Evolutionary conservation across 1,139 yeast genomes (phyloP), one percentile per base, ranked within the genome.

Genomic region (Taphrina confusa): DNA sequence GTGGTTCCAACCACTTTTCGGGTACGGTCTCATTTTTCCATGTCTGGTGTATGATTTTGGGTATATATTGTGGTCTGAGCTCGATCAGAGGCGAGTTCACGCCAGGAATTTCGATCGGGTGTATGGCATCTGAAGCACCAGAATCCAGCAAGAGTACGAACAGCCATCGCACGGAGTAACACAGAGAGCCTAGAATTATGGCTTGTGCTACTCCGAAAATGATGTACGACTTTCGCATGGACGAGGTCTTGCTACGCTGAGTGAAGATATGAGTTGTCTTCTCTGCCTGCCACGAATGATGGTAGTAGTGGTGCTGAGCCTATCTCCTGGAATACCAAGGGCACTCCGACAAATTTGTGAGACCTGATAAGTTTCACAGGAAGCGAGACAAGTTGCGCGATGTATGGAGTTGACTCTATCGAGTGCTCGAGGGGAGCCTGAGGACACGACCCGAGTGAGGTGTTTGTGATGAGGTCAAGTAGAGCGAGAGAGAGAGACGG

Each of bases 11-110:
- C 97, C 97, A 90, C 61, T 81, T 76, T 50, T 82, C 88, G 1
- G 97, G 97, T 27, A 90, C 81, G 25, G 82, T 80, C 20, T 75
- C 80, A 27, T 87, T 85, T 72, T 88, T 90, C 74, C 90, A 90
- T 14, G 97, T 90, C 73, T 90, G 97, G 71, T 90, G 97, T 61
- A 90, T 89, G 70, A 90, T 89, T 69, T 86, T 87, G 39, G 97
- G 97, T 54, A 90, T 87, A 51, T 84, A 69, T 49, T 63, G 65
- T 6, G 66, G 64, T n/a, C 54, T 37, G 27, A 27, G 9, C 16
- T 61, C 62, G 33, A 47, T 57, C 62, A 78, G 76, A 11, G 82
- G 82, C 65, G 74, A 74, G 33, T 74, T 74, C 31, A 76, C 69
- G 3, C 83, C 81, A 34, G 73, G 74, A 55, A 74, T 74, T 23